A percentile compares a stretch with the other conserved stretches of the same genome.
These are phyloP conservation scores for Boletus tomentosulus DNA, from an alignment of 768 basidiomycete species.

Conservation along the genomic window DNA sequence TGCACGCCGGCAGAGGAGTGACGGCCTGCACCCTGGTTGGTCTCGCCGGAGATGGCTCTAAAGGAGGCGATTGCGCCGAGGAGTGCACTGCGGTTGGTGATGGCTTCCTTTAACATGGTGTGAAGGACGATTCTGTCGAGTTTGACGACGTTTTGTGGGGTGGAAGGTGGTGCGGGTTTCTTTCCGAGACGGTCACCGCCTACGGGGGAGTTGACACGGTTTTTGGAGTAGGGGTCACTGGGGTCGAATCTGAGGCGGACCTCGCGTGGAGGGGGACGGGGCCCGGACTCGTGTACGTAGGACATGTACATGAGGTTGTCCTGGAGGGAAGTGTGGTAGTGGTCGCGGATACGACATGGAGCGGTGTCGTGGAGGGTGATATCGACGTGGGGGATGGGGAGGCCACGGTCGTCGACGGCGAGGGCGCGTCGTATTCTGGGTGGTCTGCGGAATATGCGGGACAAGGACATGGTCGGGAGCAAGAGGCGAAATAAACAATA, in stretches of 20 bases:
- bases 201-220: slow-evolving; percentile 70
- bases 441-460: slow-evolving; percentile 51
- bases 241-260: slow-evolving; percentile 73
- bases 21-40: slow-evolving; percentile 65
- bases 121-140: slow-evolving; percentile 86
- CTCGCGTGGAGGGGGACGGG: slow-evolving; percentile 48
- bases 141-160: slow-evolving; percentile 61
- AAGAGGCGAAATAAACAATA: not conserved
- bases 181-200: slow-evolving; percentile 68
- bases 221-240: slow-evolving; percentile 75
- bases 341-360: slow-evolving; percentile 69
- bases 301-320: slow-evolving; percentile 95
- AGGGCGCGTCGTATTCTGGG: slow-evolving; percentile 45
- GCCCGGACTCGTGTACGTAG: slow-evolving; percentile 70
- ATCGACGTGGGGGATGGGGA: slow-evolving; percentile 70
- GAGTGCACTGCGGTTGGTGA: slow-evolving; percentile 65
- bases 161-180: slow-evolving; percentile 62
- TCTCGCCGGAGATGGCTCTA: slow-evolving; percentile 83
- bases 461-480: slow-evolving; percentile 10
- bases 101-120: slow-evolving; percentile 78
- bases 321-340: slow-evolving; percentile 78
- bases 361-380: slow-evolving; percentile 67
- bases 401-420: slow-evolving; percentile 47
- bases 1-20: slow-evolving; percentile 73
- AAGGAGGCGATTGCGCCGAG: slow-evolving; percentile 86